These are phyloP conservation scores for Xylaria polymorpha DNA, from an alignment of 2,329 filamentous ascomycete genomes.

Conservation along the genomic window DNA sequence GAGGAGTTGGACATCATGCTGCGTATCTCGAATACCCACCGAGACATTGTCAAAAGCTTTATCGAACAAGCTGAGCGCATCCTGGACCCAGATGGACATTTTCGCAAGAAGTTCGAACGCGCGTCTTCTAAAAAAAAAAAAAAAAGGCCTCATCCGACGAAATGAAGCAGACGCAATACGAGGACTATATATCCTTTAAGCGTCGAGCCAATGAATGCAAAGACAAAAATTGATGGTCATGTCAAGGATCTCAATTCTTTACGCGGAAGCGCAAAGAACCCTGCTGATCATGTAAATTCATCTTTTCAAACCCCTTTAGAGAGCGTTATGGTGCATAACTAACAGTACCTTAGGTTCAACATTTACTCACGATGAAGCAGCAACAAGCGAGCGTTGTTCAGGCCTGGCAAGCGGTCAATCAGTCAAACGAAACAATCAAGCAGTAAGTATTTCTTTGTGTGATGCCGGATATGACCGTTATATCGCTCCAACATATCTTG, in stretches of 20 bases:
- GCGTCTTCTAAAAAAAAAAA: too few relatives aligned
- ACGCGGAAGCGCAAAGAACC: slow-evolving; percentile 49
- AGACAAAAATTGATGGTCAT: slow-evolving; percentile 43
- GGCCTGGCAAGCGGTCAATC: slow-evolving; percentile 55
- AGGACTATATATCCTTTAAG: slow-evolving; percentile 45
- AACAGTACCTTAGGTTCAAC: slow-evolving; percentile 51
- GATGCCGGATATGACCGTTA: background rate
- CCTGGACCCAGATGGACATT: slow-evolving; percentile 41
- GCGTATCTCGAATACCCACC: slow-evolving; percentile 53
- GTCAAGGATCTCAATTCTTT: slow-evolving; percentile 53
- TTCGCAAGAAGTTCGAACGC: slow-evolving; percentile 23
- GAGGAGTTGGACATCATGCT: slow-evolving; percentile 62
- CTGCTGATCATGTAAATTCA: slow-evolving; percentile 49
- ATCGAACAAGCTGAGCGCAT: slow-evolving; percentile 43
- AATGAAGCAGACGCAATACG: slow-evolving; percentile 3
- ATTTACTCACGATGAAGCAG: slow-evolving; percentile 58
- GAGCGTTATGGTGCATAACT: too few relatives aligned
- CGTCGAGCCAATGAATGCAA: slow-evolving; percentile 47
- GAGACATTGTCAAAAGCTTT: slow-evolving; percentile 49
- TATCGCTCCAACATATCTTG: background rate
- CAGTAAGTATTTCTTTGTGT: slow-evolving; percentile 45
- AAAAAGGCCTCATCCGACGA: background rate
- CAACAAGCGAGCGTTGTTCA: slow-evolving; percentile 60
- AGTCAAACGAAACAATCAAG: slow-evolving; percentile 54
- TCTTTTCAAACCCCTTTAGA: background rate